A percentile compares a stretch with the other conserved stretches of the same genome.
These are phyloP conservation scores for Aspergillus baeticus DNA, from an alignment of 495 filamentous ascomycete species.

Conservation along the genomic window DNA sequence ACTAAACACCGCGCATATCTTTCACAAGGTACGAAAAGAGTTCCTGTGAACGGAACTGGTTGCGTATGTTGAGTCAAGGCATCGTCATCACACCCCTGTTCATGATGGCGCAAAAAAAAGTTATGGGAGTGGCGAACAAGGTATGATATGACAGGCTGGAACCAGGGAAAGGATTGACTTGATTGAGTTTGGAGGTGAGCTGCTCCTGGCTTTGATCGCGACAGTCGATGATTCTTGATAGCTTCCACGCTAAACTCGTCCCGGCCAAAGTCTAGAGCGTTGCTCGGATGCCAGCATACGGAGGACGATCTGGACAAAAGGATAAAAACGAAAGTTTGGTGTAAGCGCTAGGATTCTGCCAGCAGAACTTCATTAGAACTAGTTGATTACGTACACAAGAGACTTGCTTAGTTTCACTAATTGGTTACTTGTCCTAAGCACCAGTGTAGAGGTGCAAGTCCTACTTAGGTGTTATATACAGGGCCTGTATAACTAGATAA, in stretches of 20 bases:
- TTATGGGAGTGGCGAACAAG: slow-evolving; percentile 17
- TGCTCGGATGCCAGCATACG: no score
- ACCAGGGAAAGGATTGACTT: neutral
- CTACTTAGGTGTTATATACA: no score
- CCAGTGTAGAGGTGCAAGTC: no score
- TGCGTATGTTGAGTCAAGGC: neutral
- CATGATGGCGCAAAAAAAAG: slow-evolving; percentile 6
- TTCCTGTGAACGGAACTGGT: neutral
- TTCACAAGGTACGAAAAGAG: slow-evolving; percentile 1
- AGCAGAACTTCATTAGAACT: no score
- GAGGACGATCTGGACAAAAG: no score
- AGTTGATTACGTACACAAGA: no score
- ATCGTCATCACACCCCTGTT: slow-evolving; percentile 1
- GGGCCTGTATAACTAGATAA: no score
- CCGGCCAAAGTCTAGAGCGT: neutral
- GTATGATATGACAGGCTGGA: slow-evolving; percentile 10
- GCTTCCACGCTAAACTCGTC: slow-evolving; percentile 10
- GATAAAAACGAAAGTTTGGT: no score
- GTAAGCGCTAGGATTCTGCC: no score
- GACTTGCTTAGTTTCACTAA: no score
- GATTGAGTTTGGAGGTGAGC: slow-evolving; percentile 8
- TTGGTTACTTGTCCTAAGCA: no score
- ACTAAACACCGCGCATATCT: neutral
- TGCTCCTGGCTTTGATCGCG: neutral
- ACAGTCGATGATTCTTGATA: slow-evolving; percentile 1